Evolutionary conservation across 768 basidiomycete species (phyloP), one percentile per base, ranked within the genome.

Genomic region (Lentinula sp.): DNA sequence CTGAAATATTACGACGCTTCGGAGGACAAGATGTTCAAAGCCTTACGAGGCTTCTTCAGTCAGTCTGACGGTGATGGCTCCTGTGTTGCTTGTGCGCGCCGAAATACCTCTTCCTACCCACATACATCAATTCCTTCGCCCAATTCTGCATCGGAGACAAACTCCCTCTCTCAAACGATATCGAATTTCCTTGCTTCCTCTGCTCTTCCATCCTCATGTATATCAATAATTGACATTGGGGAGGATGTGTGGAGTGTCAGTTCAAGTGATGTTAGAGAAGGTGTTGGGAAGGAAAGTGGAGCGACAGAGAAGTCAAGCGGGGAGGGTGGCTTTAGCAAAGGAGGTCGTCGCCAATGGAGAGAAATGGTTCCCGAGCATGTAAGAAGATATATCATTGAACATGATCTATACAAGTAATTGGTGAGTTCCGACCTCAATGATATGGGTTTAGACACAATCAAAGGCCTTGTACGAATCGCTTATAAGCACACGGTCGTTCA

Each of bases 1-100:
- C 83, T 87, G 0, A 82, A 82, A 21, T 96, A 93, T 70, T 97
- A 96, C 62, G 62, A 62, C 4, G 61, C 65, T 11, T 75, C 77
- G 11, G 71, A 71, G 57, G 68, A 73, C 7, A 75, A 72, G 7
- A 93, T 95, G 90, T 65, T 73, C 57, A 59, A 62, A 3, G 76
- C 84, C 3, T 75, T 95, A 13, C 74, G 69, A 18, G 71, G 70
- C 2, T 89, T 93, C 74, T 80, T 95, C n/a, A 21, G 31, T n/a
- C 64, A 43, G 11, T 71, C 73, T 8, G 81, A 28, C 28, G 28
- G 79, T 15, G 83, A 88, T 62, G 78, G 82, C 55, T 84, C 84
- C 7, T 75, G 78, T n/a, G 69, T 95, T 45, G 74, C 90, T 13
- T 91, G 86, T 64, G 89, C 89, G 0, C 74, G 82, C 23, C 78